Conservation (phyloP, 2,329 filamentous ascomycete species). For the Trichophaea hybrida region DNA sequence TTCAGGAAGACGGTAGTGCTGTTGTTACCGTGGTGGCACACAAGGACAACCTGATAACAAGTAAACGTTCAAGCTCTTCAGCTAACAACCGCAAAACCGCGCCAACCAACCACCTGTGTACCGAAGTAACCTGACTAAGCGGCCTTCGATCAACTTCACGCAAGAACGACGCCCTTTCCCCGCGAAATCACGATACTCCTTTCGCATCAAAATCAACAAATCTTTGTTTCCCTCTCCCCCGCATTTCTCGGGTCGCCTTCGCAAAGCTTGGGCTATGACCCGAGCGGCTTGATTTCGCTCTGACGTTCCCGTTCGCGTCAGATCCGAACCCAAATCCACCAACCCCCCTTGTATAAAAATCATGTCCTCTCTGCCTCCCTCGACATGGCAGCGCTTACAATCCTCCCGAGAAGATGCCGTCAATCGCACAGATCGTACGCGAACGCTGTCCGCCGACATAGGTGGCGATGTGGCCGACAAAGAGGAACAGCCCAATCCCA, state of each 20-base stretch:
- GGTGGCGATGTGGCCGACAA: slow-evolving; percentile 26
- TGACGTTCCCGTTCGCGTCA: slow-evolving; percentile 23
- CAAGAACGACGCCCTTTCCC: slow-evolving; percentile 19
- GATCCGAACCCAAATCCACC: slow-evolving; percentile 9
- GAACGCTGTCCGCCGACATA: slow-evolving; percentile 26
- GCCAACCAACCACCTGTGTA: neutral
- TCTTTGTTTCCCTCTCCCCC: slow-evolving; percentile 15
- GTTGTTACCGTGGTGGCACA: neutral
- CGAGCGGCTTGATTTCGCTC: slow-evolving; percentile 22
- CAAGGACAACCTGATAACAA: no score
- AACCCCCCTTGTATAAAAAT: slow-evolving; percentile 8
- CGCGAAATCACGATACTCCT: slow-evolving; percentile 18
- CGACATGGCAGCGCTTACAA: slow-evolving; percentile 22
- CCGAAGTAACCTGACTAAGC: slow-evolving; percentile 1
- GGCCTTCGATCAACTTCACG: slow-evolving; percentile 16
- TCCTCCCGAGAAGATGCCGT: slow-evolving; percentile 18
- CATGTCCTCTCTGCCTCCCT: slow-evolving; percentile 19
- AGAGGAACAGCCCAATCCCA: slow-evolving; percentile 26
- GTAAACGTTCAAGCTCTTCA: no score
- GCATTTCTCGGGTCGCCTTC: slow-evolving; percentile 16
- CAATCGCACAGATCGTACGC: slow-evolving; percentile 20
- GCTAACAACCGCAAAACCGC: slow-evolving; percentile 14
- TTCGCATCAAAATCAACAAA: slow-evolving; percentile 13
- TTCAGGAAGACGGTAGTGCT: slow-evolving; percentile 15
- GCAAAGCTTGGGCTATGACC: slow-evolving; percentile 24